These are phyloP conservation scores for Leccinum angustisporum DNA, from an alignment of 1,284 basidiomycete species.

Conservation along the genomic window DNA sequence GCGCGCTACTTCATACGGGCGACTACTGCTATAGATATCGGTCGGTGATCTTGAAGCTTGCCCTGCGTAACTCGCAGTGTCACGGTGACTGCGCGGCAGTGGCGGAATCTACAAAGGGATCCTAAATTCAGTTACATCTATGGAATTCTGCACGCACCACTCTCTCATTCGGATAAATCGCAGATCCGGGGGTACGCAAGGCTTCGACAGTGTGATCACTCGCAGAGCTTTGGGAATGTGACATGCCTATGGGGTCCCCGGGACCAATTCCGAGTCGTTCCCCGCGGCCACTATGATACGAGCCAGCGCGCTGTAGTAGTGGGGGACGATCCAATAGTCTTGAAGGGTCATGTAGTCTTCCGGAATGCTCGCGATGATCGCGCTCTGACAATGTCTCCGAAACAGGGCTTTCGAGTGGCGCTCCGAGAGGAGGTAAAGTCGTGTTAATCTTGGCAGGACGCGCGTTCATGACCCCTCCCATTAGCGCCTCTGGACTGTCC, in stretches of 20 bases:
- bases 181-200: conserved; percentile 19
- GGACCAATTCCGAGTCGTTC: conserved; percentile 13
- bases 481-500: conserved; percentile 33
- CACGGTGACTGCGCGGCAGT: conserved; percentile 24
- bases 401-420: conserved; percentile 15
- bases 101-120: conserved; percentile 28
- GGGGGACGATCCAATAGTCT: conserved; percentile 30
- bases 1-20: conserved; percentile 21
- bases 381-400: conserved; percentile 31
- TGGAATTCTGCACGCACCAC: conserved; percentile 21
- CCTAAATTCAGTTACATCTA: conserved; percentile 1
- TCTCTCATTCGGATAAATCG: conserved; percentile 27
- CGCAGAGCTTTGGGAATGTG: conserved; percentile 19
- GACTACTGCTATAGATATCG: conserved; percentile 29
- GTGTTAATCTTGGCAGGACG: conserved; percentile 29
- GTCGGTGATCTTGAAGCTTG: conserved; percentile 28
- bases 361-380: conserved; percentile 21
- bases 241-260: conserved; percentile 29
- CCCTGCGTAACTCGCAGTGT: conserved; percentile 16
- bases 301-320: conserved; percentile 19
- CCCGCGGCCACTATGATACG: conserved; percentile 25
- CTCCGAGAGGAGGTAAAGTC: conserved; percentile 26
- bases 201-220: conserved; percentile 36
- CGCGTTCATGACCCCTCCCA: conserved; percentile 35
- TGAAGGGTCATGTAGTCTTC: conserved; percentile 18